A percentile compares a stretch with the other conserved stretches of the same genome.
Conservation (phyloP, 2,329 filamentous ascomycete species). For the Orbilia oligospora region DNA sequence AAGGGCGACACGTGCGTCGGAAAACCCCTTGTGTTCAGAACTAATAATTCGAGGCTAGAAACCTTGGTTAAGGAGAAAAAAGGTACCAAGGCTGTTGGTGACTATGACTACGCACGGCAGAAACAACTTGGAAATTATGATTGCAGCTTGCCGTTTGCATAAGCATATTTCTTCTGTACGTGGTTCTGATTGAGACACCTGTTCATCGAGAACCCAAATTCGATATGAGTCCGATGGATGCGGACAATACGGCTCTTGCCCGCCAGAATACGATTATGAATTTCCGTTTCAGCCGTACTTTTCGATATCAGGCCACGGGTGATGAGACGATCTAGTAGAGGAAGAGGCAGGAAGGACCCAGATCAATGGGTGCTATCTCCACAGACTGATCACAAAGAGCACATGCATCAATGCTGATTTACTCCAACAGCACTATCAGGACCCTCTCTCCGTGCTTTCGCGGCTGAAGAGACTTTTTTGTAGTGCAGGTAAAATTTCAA, state of each 20-base stretch:
- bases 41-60: not conserved
- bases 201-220: slow-evolving; percentile 10
- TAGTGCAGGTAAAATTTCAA: slow-evolving; percentile 9
- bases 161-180: not conserved
- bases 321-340: slow-evolving; percentile 1
- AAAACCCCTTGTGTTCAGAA: not conserved
- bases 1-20: slow-evolving; percentile 22
- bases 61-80: not conserved
- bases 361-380: not conserved
- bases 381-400: not conserved
- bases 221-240: slow-evolving; percentile 3
- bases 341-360: not conserved
- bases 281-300: slow-evolving; percentile 14
- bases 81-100: not conserved
- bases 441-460: slow-evolving; percentile 11
- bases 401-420: slow-evolving; percentile 4
- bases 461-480: slow-evolving; percentile 16
- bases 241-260: not conserved
- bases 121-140: not conserved
- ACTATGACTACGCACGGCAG: slow-evolving; percentile 6
- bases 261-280: not conserved
- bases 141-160: not conserved
- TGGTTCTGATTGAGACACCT: not conserved
- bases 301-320: slow-evolving; percentile 3
- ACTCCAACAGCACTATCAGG: slow-evolving; percentile 3